Evolutionary conservation across 257 asterid genomes (phyloP), one percentile per base, ranked within the genome.

Genomic region (Solanum megistacrolobum): DNA sequence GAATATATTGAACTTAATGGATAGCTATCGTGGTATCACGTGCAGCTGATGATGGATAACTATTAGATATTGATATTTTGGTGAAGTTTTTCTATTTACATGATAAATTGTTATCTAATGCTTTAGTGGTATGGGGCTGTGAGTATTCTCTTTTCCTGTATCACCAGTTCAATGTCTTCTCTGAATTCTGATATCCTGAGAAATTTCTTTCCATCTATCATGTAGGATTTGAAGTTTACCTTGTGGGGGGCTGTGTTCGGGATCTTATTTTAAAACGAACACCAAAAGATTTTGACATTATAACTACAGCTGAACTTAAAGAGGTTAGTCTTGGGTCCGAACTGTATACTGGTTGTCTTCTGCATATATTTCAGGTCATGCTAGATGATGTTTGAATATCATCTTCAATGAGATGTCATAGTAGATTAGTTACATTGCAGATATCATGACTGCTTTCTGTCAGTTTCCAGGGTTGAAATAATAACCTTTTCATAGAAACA

Each of bases 171-270:
- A 48, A 81, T 43, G 68, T 81, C 29, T 29, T 48, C 27, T 79
- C 29, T 27, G 85, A 81, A 46, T 81, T 46, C 6, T 18, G 29
- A 81, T 48, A 13, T 3, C 68, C 66, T 48, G 68, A 9, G 62
- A 79, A 81, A 48, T 81, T 74, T 46, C 20, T 81, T 79, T 81
- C 68, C 43, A 2, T 81, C 41, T 81, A 29, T 38, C 41, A 25
- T 87, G 83, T 87, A 89, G 91, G 91, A 76, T 89, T 75, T 85
- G 88, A 87, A 18, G 91, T 89, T 86, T 89, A 89, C 86, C 91
- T 89, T 48, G 91, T 89, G 86, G 91, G 91, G 62, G 91, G 89
- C 83, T 89, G 91, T 78, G 91, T 87, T 88, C 88, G 91, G 86
- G 91, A 89, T 85, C 91, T 89, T 84, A 68, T 89, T 75, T 88